Percentiles rank a stretch among this genome's conserved stretches.
Evolutionary conservation across 2,329 filamentous ascomycete species (phyloP).

Genomic region (Fusarium burgessii): DNA sequence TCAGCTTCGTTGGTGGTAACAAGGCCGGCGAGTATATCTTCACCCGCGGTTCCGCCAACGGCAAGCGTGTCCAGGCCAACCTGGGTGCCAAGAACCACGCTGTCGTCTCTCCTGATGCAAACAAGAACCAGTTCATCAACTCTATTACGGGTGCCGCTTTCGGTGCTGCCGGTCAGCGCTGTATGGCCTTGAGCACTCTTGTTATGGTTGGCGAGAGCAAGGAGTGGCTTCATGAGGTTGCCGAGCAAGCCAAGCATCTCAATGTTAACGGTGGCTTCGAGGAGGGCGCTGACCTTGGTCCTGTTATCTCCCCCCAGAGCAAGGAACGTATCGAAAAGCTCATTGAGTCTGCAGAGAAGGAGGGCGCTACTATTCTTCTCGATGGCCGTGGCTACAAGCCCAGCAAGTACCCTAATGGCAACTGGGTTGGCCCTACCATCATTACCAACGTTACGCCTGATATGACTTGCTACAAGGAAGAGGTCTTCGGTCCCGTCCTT

Average conservation of each 20-base stretch:
- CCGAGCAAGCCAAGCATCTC: conserved; percentile 78
- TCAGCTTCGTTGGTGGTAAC: conserved; percentile 89
- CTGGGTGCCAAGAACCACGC: conserved; percentile 91
- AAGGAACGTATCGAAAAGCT: conserved; percentile 82
- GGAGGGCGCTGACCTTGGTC: conserved; percentile 81
- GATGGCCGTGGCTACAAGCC: conserved; percentile 82
- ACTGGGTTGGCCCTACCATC: conserved; percentile 87
- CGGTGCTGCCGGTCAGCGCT: conserved; percentile 85
- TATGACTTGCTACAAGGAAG: conserved; percentile 87
- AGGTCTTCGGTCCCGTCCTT: conserved; percentile 88
- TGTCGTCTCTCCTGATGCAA: conserved; percentile 84
- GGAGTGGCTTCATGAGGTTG: conserved; percentile 83
- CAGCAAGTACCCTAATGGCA: conserved; percentile 84
- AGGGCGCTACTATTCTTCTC: conserved; percentile 85
- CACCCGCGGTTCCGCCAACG: conserved; percentile 80
- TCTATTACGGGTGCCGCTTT: conserved; percentile 87
- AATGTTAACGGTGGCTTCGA: conserved; percentile 86
- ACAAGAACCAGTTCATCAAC: conserved; percentile 91
- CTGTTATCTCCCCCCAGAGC: conserved; percentile 83
- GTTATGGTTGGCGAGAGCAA: conserved; percentile 89
- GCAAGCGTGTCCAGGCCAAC: conserved; percentile 90
- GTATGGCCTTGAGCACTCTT: conserved; percentile 86
- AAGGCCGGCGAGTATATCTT: conserved; percentile 92
- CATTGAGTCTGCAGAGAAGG: conserved; percentile 80
- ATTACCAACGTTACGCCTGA: conserved; percentile 82